phyloP scores from a whole-genome alignment of 2,329 filamentous ascomycete species.

The Diaporthe caulivora region DNA sequence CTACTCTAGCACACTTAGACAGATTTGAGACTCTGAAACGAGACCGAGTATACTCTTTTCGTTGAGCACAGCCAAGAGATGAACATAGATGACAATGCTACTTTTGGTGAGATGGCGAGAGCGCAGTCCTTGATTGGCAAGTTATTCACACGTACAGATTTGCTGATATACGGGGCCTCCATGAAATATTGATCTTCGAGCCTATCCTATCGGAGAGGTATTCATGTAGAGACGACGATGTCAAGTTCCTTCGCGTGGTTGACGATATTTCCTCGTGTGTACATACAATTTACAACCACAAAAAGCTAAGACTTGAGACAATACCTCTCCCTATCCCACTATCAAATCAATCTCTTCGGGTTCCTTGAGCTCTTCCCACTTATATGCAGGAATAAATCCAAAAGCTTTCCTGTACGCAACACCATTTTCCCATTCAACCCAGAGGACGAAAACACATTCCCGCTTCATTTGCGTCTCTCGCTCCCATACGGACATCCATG shows the following conservation, averaged over 20 bases:
- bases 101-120: not conserved
- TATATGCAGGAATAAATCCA: not conserved
- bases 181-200: too few species aligned
- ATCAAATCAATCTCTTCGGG: not conserved
- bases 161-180: too few species aligned
- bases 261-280: not conserved
- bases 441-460: not conserved
- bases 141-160: too few species aligned
- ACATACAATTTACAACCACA: not conserved
- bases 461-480: not conserved
- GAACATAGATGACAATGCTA: too few species aligned
- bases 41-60: too few species aligned
- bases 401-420: not conserved
- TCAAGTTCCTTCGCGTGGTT: too few species aligned
- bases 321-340: not conserved
- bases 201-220: too few species aligned
- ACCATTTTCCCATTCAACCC: not conserved
- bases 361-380: not conserved
- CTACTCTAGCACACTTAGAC: too few species aligned
- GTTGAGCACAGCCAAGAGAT: too few species aligned
- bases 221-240: too few species aligned
- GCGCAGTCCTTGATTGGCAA: too few species aligned
- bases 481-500: not conserved
- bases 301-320: not conserved
- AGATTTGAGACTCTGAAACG: too few species aligned